Percentiles rank a stretch among this genome's conserved stretches.
Evolutionary conservation across 441 rosid species (phyloP).

Genomic region (Bocquillonia castaneifolia): DNA sequence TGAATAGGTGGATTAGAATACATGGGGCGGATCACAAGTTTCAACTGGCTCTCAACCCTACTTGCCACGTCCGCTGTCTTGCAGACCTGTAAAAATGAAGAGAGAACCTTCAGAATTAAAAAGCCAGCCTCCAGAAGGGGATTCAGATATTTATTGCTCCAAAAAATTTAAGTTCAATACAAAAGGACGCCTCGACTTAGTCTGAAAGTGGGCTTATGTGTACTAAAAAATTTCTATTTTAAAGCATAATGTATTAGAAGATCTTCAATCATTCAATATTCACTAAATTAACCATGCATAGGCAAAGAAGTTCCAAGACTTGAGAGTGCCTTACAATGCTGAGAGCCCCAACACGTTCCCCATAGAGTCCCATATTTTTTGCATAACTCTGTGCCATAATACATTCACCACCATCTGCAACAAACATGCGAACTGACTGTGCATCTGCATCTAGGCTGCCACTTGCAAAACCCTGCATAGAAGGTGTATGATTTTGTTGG

Average conservation of each 20-base stretch:
- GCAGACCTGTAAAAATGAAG: slow-evolving; percentile 51
- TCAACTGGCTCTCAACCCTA: slow-evolving; percentile 87
- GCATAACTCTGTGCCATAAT: slow-evolving; percentile 89
- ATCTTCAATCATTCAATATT: background rate
- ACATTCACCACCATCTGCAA: slow-evolving; percentile 90
- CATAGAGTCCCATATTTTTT: slow-evolving; percentile 94
- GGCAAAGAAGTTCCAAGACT: slow-evolving; percentile 12
- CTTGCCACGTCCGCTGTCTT: slow-evolving; percentile 74
- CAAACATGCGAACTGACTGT: slow-evolving; percentile 69
- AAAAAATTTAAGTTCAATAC: background rate
- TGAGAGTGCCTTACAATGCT: slow-evolving; percentile 61
- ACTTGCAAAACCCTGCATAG: slow-evolving; percentile 74
- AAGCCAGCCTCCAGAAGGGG: background rate
- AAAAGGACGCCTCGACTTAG: background rate
- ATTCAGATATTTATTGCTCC: background rate
- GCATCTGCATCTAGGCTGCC: slow-evolving; percentile 90
- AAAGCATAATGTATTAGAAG: too few species aligned
- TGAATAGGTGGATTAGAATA: slow-evolving; percentile 93
- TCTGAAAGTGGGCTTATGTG: background rate
- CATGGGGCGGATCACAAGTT: slow-evolving; percentile 84
- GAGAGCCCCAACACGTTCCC: slow-evolving; percentile 90
- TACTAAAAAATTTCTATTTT: too few species aligned
- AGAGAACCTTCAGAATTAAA: background rate
- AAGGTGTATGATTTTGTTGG: slow-evolving; percentile 9
- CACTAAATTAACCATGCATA: background rate